These are phyloP conservation scores for Calonectria hongkongensis DNA, from an alignment of 2,329 filamentous ascomycete genomes.

Conservation along the genomic window DNA sequence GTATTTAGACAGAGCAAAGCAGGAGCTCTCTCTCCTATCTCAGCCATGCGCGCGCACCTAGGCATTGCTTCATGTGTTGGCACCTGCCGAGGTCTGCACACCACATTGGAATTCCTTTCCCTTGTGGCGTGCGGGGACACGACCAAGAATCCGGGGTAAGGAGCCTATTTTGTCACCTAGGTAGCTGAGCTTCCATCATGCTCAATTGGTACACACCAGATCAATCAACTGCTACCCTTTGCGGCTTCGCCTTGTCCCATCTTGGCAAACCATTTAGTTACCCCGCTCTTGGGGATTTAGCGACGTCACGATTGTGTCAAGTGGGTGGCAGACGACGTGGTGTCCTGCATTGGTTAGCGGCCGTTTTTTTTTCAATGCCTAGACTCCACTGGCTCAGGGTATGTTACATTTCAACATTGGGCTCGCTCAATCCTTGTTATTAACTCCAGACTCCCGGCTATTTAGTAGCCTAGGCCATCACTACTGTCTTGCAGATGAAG, in stretches of 20 bases:
- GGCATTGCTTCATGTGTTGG: constrained; percentile 31
- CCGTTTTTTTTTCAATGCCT: constrained; percentile 22
- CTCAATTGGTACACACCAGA: constrained; percentile 33
- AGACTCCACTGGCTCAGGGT: constrained; percentile 18
- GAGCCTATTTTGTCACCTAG: constrained; percentile 25
- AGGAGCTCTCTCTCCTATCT: neutral
- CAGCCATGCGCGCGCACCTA: neutral
- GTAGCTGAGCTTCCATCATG: neutral
- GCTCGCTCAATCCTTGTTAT: constrained; percentile 12
- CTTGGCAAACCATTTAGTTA: constrained; percentile 7
- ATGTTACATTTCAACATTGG: constrained; percentile 21
- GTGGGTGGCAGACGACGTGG: constrained; percentile 49
- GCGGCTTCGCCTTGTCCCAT: constrained; percentile 13
- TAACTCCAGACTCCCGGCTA: constrained; percentile 8
- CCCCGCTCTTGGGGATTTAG: constrained; percentile 33
- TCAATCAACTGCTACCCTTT: constrained; percentile 3
- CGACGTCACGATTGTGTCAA: constrained; percentile 34
- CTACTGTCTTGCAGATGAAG: constrained; percentile 1
- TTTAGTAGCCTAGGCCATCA: neutral
- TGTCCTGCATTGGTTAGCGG: constrained; percentile 54
- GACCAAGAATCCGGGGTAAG: constrained; percentile 36
- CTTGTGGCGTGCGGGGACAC: constrained; percentile 15
- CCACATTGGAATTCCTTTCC: constrained; percentile 16
- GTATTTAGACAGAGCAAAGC: constrained; percentile 19
- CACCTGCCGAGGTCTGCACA: constrained; percentile 31